Base-by-base conservation (phyloP, 306 rosid genomes). In the Glycine latifolia region DNA sequence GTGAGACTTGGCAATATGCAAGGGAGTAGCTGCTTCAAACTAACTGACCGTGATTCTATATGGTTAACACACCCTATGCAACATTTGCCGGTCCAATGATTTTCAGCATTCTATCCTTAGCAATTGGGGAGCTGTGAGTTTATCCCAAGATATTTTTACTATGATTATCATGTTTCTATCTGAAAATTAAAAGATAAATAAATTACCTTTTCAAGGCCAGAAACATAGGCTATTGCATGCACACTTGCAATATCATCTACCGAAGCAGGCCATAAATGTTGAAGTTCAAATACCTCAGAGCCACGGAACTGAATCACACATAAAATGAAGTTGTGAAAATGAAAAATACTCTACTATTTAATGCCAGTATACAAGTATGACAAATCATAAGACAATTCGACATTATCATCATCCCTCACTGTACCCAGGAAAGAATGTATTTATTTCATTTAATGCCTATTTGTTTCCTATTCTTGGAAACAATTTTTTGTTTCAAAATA, bases 141-240 rank as follows among this genome's bases (percentile, higher is more conserved):
- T 63, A 35, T 35, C 31, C 10, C 46, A n/a, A n/a, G n/a, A n/a
- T 6, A 6, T 65, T 37, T 65, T 6, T 6, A 7, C 6, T 37
- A 37, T 37, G 49, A 65, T n/a, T 65, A 37, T 65, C 8, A 37
- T 20, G 17, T 33, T 62, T 31, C 16, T 11, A 63, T 63, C 49
- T 3, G 7, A 37, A 65, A 37, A 46, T 20, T 20, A 20, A 20
- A 20, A 20, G 1, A 20, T 20, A 20, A 20, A 20, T 20, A 76
- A 73, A 41, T 68, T 87, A 92, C 97, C 99, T 90, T 91, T 87
- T 95, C 97, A 84, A 95, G 97, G 84, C 97, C 94, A 73, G 83
- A 69, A 17, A 95, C 87, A 83, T 93, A 95, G 61, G 89, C 81
- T 84, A 86, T 90, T 41, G 97, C 79, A 83, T 95, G 99, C 88